Base-by-base conservation (phyloP, 2,329 filamentous ascomycete genomes). In the Fonsecaea pugnacius region DNA sequence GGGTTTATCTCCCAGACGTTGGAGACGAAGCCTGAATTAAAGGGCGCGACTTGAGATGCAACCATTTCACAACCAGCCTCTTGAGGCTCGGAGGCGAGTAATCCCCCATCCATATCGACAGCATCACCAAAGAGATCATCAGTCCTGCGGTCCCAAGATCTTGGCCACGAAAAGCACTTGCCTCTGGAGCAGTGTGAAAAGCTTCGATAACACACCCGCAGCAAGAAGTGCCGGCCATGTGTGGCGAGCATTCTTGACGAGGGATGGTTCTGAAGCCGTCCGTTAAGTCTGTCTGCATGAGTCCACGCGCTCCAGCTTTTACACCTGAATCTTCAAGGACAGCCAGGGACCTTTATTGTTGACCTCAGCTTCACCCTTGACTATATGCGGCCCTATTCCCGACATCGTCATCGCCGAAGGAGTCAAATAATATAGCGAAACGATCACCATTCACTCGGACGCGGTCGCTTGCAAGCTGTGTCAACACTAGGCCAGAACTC, bases 1-100 rank as follows among this genome's bases (percentile, higher is more conserved):
- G 87, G 83, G 9, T 96, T 94, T 74, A 96, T 97, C 58, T 89
- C 91, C 1, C 84, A 88, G 48, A 97, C 91, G 0, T 91, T 96
- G 88, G 91, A 96, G 78, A 90, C 91, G 77, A 94, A 65, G 35
- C 65, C 67, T 2, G 67, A 65, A 14, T 58, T 68, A 43, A 61
- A 57, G 52, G 59, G 57, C 40, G 66, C 36, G 24, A 57, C 63
- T 32, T 65, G 57, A 68, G 56, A 55, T 16, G 16, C 43, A 30
- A 30, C 9, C 4, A 5, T 24, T 12, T 21, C 10, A 21, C 7
- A 4, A 21, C n/a, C n/a, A 16, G 16, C 5, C 1, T 46, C 40
- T 21, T 9, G 4, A 46, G 9, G 35, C 9, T 38, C 6, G 9
- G 9, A 12, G 16, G 38, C n/a, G 14, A 40, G n/a, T 4, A 14